A percentile compares a stretch with the other conserved stretches of the same genome.
Evolutionary conservation across 2,329 filamentous ascomycete genomes (phyloP).

Genomic region (Capronia americana): DNA sequence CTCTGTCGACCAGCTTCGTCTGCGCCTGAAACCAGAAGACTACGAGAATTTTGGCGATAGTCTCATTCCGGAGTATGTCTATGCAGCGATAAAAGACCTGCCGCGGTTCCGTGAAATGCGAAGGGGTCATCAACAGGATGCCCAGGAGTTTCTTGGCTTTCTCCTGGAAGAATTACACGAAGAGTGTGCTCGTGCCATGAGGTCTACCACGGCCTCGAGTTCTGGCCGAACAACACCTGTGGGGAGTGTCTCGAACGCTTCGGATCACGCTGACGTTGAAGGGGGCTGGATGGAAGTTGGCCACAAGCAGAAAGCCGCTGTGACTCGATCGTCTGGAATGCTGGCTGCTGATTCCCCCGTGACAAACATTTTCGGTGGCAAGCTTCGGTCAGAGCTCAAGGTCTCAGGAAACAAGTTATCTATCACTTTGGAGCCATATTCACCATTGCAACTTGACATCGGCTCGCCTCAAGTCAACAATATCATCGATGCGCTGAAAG

Average conservation of each 20-base stretch:
- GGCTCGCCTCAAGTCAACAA: conserved; percentile 84
- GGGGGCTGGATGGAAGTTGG: conserved; percentile 95
- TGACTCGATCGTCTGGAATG: conserved; percentile 84
- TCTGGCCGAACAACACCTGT: conserved; percentile 55
- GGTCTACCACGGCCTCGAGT: conserved; percentile 53
- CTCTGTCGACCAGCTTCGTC: conserved; percentile 74
- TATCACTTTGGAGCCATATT: conserved; percentile 90
- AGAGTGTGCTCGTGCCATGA: conserved; percentile 82
- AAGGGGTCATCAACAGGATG: conserved; percentile 95
- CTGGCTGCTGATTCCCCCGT: conserved; percentile 78
- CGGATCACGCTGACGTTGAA: conserved; percentile 52
- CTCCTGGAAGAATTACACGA: conserved; percentile 91
- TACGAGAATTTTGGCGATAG: conserved; percentile 89
- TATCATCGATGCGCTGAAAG: conserved; percentile 87
- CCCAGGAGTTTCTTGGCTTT: conserved; percentile 95
- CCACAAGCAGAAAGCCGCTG: conserved; percentile 82
- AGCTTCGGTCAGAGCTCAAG: conserved; percentile 85
- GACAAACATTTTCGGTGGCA: conserved; percentile 92
- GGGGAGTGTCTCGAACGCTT: conserved; percentile 52
- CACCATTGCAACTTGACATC: conserved; percentile 93
- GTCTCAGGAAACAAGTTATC: conserved; percentile 88
- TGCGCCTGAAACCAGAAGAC: conserved; percentile 78
- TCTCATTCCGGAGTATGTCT: conserved; percentile 93
- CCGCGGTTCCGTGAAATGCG: conserved; percentile 92
- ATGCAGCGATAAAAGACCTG: conserved; percentile 85